Conservation (phyloP, 1,284 basidiomycete genomes). For the Apiotrichum sp. region DNA sequence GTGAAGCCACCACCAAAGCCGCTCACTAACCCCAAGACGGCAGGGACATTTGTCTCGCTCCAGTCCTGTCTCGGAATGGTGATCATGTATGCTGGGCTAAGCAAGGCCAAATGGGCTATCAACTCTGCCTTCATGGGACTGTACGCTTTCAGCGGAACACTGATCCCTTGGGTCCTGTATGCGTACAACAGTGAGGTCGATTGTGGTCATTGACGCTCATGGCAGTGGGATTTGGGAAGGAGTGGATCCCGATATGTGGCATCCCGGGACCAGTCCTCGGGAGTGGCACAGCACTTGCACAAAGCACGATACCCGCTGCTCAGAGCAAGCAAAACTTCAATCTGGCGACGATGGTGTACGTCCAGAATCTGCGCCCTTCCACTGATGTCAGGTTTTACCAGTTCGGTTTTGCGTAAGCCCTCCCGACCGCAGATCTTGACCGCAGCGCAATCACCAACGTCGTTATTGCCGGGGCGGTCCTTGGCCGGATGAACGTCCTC, state of each 20-base stretch:
- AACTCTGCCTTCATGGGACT: slow-evolving; percentile 22
- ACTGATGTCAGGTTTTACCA: slow-evolving; percentile 14
- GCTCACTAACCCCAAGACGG: slow-evolving; percentile 5
- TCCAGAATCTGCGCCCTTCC: not conserved
- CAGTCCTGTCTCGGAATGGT: slow-evolving; percentile 19
- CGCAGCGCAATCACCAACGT: slow-evolving; percentile 17
- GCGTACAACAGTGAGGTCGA: slow-evolving; percentile 12
- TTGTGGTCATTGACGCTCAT: not conserved
- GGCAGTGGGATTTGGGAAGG: not conserved
- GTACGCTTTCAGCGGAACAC: slow-evolving; percentile 17
- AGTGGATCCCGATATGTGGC: slow-evolving; percentile 14
- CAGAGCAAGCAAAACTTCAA: slow-evolving; percentile 9
- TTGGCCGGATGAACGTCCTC: slow-evolving; percentile 21
- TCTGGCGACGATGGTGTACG: slow-evolving; percentile 17
- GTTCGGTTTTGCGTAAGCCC: slow-evolving; percentile 18
- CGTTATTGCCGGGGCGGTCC: slow-evolving; percentile 20
- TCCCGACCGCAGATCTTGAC: not conserved
- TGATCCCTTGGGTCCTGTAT: slow-evolving; percentile 21
- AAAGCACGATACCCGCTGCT: slow-evolving; percentile 13
- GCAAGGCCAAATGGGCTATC: slow-evolving; percentile 19
- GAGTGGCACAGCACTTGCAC: slow-evolving; percentile 10
- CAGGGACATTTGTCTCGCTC: slow-evolving; percentile 17
- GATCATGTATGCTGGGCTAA: slow-evolving; percentile 19
- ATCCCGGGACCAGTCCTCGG: slow-evolving; percentile 15
- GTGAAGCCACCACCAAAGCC: too few species aligned